phyloP scores from a whole-genome alignment of 148 eudicot genomes.

The Heliamphora exappendiculata region DNA sequence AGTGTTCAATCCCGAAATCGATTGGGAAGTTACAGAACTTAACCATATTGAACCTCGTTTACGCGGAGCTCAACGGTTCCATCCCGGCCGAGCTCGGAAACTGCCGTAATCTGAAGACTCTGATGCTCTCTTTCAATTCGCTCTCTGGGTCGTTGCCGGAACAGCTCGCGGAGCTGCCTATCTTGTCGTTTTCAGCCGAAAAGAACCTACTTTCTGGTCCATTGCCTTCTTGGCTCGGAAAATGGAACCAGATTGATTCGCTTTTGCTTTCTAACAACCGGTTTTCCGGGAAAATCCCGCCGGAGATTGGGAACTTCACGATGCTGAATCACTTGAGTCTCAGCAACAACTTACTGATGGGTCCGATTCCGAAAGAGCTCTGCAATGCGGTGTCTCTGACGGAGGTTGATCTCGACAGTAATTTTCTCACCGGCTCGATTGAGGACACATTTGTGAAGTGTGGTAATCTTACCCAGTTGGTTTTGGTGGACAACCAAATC shows the following conservation, averaged over 20 bases:
- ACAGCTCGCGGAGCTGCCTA: constrained; percentile 26
- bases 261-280: constrained; percentile 35
- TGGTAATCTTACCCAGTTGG: constrained; percentile 32
- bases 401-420: constrained; percentile 36
- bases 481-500: constrained; percentile 32
- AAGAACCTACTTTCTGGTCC: constrained; percentile 40
- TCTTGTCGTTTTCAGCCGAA: constrained; percentile 36
- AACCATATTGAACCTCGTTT: constrained; percentile 33
- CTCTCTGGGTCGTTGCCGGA: constrained; percentile 40
- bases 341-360: constrained; percentile 32
- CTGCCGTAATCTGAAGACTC: constrained; percentile 27
- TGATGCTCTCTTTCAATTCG: constrained; percentile 44
- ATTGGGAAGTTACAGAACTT: constrained; percentile 33
- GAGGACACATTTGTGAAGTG: constrained; percentile 34
- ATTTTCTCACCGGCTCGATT: constrained; percentile 30
- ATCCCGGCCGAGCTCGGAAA: constrained; percentile 44
- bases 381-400: constrained; percentile 31
- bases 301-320: constrained; percentile 45
- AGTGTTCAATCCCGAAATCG: constrained; percentile 35
- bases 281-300: constrained; percentile 39
- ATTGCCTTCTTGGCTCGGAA: constrained; percentile 43
- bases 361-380: constrained; percentile 36
- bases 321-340: constrained; percentile 29
- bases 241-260: constrained; percentile 31
- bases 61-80: constrained; percentile 39